Evolutionary conservation across 2,329 filamentous ascomycete species (phyloP).

Genomic region (Ophiostoma ulmi): DNA sequence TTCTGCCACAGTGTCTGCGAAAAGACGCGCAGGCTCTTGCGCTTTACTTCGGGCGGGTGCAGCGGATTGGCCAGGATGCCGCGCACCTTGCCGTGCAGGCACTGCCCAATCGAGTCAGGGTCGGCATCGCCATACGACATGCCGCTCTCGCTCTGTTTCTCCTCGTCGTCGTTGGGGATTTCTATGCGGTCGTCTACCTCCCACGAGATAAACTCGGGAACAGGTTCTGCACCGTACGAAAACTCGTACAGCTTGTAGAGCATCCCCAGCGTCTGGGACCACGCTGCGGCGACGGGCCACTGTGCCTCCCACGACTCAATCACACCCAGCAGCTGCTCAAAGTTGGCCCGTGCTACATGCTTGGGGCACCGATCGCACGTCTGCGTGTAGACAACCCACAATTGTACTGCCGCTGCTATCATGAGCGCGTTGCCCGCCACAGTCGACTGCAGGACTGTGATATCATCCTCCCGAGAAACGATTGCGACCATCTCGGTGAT

Average conservation of each 20-base stretch:
- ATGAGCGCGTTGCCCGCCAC: not conserved
- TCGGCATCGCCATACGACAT: not conserved
- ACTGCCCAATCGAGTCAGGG: slow-evolving; percentile 13
- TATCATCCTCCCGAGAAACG: not conserved
- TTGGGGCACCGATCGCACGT: slow-evolving; percentile 21
- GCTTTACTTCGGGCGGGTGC: slow-evolving; percentile 18
- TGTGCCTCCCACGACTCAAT: slow-evolving; percentile 17
- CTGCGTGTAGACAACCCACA: slow-evolving; percentile 20
- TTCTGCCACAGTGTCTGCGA: not conserved
- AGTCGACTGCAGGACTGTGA: not conserved
- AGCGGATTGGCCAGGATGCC: slow-evolving; percentile 21
- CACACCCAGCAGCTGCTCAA: not conserved
- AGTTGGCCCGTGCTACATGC: slow-evolving; percentile 15
- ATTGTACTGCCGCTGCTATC: slow-evolving; percentile 15
- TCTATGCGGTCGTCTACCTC: not conserved
- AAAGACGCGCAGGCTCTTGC: slow-evolving; percentile 15
- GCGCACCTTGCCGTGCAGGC: slow-evolving; percentile 22
- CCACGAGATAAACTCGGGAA: slow-evolving; percentile 7
- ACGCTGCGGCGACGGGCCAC: slow-evolving; percentile 19
- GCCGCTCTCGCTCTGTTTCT: not conserved
- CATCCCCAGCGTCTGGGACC: slow-evolving; percentile 18
- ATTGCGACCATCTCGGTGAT: not conserved
- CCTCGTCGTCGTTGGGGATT: not conserved
- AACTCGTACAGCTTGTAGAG: slow-evolving; percentile 22
- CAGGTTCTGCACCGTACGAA: slow-evolving; percentile 17